A percentile compares a stretch with the other conserved stretches of the same genome.
phyloP scores from a whole-genome alignment of 805 yeast genomes.

The Barnettozyma californica region DNA sequence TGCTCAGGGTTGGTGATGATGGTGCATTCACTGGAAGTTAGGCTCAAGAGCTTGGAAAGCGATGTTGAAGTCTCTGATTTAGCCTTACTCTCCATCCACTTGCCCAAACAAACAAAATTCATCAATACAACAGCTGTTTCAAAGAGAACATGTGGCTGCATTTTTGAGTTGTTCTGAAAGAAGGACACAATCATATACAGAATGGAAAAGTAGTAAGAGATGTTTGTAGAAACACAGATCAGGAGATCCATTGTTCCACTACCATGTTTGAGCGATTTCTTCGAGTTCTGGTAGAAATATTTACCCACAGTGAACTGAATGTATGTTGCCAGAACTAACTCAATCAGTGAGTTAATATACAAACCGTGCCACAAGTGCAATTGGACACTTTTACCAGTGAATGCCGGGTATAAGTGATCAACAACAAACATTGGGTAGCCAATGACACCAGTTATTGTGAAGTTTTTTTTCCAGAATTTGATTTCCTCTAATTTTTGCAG shows the following conservation, averaged over 20 bases:
- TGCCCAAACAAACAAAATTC: constrained; percentile 81
- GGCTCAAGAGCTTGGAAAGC: constrained; percentile 68
- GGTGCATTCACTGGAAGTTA: constrained; percentile 73
- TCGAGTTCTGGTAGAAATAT: constrained; percentile 60
- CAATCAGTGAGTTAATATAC: constrained; percentile 56
- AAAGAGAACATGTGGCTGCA: constrained; percentile 68
- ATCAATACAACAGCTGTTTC: constrained; percentile 86
- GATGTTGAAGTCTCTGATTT: constrained; percentile 93
- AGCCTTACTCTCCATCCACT: constrained; percentile 86
- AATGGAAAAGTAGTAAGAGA: constrained; percentile 72
- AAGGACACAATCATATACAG: constrained; percentile 51
- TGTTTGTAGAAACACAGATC: constrained; percentile 74
- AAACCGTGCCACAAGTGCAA: constrained; percentile 47
- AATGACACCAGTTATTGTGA: constrained; percentile 44
- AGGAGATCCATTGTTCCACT: constrained; percentile 91
- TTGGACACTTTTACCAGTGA: constrained; percentile 21
- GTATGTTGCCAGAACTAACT: constrained; percentile 51
- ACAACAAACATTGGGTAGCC: constrained; percentile 59
- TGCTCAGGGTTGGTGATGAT: constrained; percentile 43
- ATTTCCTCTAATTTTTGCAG: constrained; percentile 70
- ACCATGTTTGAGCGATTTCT: constrained; percentile 58
- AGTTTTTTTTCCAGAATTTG: constrained; percentile 58
- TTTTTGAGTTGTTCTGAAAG: constrained; percentile 31
- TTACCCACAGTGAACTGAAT: constrained; percentile 61
- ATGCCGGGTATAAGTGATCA: constrained; percentile 44